Evolutionary conservation across 2,329 filamentous ascomycete species (phyloP), one percentile per base, ranked within the genome.

Genomic region (Fusarium sp.): DNA sequence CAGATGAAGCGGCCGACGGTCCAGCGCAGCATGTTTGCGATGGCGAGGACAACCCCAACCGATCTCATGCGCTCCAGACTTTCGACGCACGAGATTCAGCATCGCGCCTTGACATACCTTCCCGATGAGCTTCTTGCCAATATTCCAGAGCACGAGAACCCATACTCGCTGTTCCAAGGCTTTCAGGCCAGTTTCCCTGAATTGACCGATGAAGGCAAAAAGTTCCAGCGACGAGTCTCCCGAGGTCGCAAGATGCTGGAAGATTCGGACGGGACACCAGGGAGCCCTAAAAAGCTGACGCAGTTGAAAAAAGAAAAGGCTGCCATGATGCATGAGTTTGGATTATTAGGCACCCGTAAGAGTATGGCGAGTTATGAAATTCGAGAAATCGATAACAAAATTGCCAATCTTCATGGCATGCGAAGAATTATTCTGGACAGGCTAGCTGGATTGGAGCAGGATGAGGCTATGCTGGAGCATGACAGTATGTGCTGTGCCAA

Each of bases 301-400:
- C 90, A 90, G 71, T 80, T 98, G 69, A 93, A 92, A 78, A 92
- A 90, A 76, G 93, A 97, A 71, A 92, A 92, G 78, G 87, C 91
- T 43, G 84, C 87, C 54, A 85, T 97, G 81, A 90, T 91, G 81
- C 94, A 96, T 78, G 88, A 93, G 70, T 83, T 99, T 71, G 94
- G 98, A 75, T 92, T 97, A 88, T 89, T 98, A 82, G 87, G 91
- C 5, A 89, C 98, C 65, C 88, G 96, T 62, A 99, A 99, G 80
- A 97, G 96, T 76, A 97, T 99, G 95, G 95, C 94, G 71, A 96
- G 93, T 74, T 92, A 93, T 67, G 96, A 99, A 79, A 98, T 99
- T 61, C 89, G 90, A 62, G 96, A 99, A 75, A 97, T 99, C 64
- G 96, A 99, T 80, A 94, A 92, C 81, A 99, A 98, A 80, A 95